Base-by-base conservation (phyloP, 225 moss, liverwort and hornwort genomes). In the Physcomitrellopsis africana region DNA sequence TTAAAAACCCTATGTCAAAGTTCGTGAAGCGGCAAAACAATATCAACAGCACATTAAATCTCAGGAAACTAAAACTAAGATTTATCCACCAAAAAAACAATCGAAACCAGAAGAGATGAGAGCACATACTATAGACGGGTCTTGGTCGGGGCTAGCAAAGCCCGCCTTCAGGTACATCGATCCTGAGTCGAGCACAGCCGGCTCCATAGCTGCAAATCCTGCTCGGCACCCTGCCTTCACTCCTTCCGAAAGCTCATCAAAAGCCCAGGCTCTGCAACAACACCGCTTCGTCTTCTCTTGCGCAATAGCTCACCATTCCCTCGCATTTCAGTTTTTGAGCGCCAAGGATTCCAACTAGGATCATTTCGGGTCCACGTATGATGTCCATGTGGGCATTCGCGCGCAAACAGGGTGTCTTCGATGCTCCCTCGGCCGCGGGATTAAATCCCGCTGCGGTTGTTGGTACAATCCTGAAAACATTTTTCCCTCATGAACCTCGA, bases 161-260 rank as follows among this genome's bases (percentile, higher is more conserved):
- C 97, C 97, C 48, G 97, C 97, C 69, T 94, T 85, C 49, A 99
- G 77, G 68, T 86, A 90, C 65, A 78, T 68, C 15, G 94, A 91
- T 66, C 97, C 97, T 22, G 94, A 84, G 77, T 99, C 97, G 78
- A 99, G 86, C 63, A 99, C 94, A 17, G 86, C 94, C 47, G 97
- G 93, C 81, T 99, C 94, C 97, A 99, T 97, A 9, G 84, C 75
- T 72, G 68, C 69, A 65, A 60, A 77, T n/a, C 60, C 26, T 63
- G 69, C 80, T 76, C 24, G 24, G 24, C 24, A 24, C 24, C 24
- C 24, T 24, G 1, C 24, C 24, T 24, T 24, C 24, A 1, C 24
- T 24, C 24, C 24, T 24, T 1, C 24, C 24, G 24, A 1, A 24
- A 24, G 24, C 1, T 24, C 24, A 24, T 24, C 24, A 24, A 1